phyloP scores from a whole-genome alignment of 805 yeast genomes.

The Suhomyces sp. region DNA sequence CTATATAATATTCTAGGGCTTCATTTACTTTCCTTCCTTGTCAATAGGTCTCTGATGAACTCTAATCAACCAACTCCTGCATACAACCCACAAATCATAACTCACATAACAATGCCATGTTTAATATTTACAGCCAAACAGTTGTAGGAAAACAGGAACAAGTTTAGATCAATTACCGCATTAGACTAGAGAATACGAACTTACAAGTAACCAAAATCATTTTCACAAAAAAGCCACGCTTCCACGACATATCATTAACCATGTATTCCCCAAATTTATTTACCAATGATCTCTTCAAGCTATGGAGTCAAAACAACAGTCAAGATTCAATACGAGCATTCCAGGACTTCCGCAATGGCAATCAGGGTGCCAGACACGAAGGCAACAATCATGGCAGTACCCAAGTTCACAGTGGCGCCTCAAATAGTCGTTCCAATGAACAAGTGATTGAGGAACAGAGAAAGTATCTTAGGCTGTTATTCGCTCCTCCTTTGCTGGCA shows the following conservation, averaged over 20 bases:
- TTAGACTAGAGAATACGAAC: too few species aligned
- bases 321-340: slow-evolving; percentile 5
- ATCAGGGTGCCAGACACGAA: too few species aligned
- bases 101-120: too few species aligned
- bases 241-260: neutral
- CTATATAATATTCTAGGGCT: too few species aligned
- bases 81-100: too few species aligned
- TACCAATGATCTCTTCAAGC: slow-evolving; percentile 44
- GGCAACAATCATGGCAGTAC: slow-evolving; percentile 1
- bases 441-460: slow-evolving; percentile 19
- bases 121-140: too few species aligned
- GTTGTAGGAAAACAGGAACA: too few species aligned
- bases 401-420: neutral
- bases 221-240: neutral
- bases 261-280: slow-evolving; percentile 53
- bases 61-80: too few species aligned
- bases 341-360: slow-evolving; percentile 4
- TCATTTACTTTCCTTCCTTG: too few species aligned
- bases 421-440: slow-evolving; percentile 13
- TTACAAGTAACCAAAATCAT: too few species aligned
- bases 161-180: too few species aligned
- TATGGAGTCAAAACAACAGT: slow-evolving; percentile 32
- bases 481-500: slow-evolving; percentile 56
- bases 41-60: too few species aligned
- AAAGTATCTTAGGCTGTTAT: slow-evolving; percentile 20